A percentile compares a stretch with the other conserved stretches of the same genome.
phyloP scores from a whole-genome alignment of 106 monocot species.

The Alisma plantagoaquatica region DNA sequence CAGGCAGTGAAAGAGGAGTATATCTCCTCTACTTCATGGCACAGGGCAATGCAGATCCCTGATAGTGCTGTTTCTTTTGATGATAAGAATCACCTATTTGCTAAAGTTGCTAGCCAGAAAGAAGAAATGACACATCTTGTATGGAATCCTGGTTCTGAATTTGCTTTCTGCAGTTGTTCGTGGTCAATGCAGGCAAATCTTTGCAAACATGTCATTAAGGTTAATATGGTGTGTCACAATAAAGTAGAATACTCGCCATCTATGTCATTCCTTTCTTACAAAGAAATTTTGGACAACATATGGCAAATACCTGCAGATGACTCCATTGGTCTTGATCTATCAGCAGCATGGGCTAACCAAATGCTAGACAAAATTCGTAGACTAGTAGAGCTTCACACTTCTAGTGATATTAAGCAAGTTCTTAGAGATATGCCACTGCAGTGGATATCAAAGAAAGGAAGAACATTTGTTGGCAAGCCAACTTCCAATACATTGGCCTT shows the following conservation, averaged over 20 bases:
- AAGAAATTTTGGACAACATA: constrained; percentile 39
- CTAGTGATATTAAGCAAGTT: constrained; percentile 43
- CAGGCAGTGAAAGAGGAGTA: constrained; percentile 75
- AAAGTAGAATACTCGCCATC: constrained; percentile 34
- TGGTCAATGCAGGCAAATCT: constrained; percentile 93
- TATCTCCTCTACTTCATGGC: constrained; percentile 78
- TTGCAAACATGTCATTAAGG: constrained; percentile 95
- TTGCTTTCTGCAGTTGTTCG: constrained; percentile 73
- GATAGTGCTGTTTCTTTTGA: constrained; percentile 55
- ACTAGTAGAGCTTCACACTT: constrained; percentile 46
- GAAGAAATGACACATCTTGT: constrained; percentile 31
- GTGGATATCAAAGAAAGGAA: constrained; percentile 59
- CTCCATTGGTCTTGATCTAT: constrained; percentile 65
- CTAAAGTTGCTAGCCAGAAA: constrained; percentile 64
- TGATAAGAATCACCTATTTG: constrained; percentile 39
- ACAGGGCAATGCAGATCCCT: constrained; percentile 71
- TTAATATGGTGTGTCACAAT: constrained; percentile 38
- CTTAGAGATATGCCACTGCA: constrained; percentile 44
- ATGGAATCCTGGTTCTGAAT: constrained; percentile 91
- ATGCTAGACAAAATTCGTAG: constrained; percentile 43
- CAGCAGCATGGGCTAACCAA: constrained; percentile 62
- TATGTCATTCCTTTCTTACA: constrained; percentile 49
- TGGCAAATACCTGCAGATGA: constrained; percentile 68
- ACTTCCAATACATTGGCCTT: constrained; percentile 19
- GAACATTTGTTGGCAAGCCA: constrained; percentile 46